Conservation (phyloP, 305 asterid genomes). For the Vinca major region DNA sequence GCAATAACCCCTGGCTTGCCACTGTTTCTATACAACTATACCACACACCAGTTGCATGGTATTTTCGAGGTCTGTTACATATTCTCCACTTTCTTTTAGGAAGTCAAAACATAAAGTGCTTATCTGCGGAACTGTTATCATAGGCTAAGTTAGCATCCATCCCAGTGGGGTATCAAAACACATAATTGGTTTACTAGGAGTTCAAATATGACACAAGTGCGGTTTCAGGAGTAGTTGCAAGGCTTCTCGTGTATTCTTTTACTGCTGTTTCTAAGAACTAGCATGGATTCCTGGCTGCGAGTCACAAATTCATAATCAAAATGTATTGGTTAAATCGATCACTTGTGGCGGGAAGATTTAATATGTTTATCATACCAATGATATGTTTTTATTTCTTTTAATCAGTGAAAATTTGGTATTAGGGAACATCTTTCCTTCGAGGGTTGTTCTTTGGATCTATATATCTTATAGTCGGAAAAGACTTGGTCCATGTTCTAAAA, state of each 20-base stretch:
- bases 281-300: background rate
- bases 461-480: constrained; percentile 1
- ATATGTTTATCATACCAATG: background rate
- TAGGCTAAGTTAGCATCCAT: background rate
- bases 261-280: constrained; percentile 1
- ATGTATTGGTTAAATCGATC: background rate
- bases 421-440: background rate
- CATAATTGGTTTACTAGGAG: background rate
- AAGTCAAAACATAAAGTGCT: background rate
- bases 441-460: background rate
- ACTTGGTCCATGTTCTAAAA: constrained; percentile 3
- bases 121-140: background rate
- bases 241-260: background rate
- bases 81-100: background rate
- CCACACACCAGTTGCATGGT: constrained; percentile 96
- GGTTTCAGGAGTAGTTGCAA: background rate
- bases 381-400: background rate
- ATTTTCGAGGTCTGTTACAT: constrained; percentile 58
- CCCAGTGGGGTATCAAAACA: background rate
- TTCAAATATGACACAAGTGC: background rate
- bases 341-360: background rate
- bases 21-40: constrained; percentile 82
- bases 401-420: background rate
- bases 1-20: constrained; percentile 98
- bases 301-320: background rate